Percentiles rank a stretch among this genome's conserved stretches.
Conservation (phyloP, 805 yeast species). For the Metschnikowia kofuensis region DNA sequence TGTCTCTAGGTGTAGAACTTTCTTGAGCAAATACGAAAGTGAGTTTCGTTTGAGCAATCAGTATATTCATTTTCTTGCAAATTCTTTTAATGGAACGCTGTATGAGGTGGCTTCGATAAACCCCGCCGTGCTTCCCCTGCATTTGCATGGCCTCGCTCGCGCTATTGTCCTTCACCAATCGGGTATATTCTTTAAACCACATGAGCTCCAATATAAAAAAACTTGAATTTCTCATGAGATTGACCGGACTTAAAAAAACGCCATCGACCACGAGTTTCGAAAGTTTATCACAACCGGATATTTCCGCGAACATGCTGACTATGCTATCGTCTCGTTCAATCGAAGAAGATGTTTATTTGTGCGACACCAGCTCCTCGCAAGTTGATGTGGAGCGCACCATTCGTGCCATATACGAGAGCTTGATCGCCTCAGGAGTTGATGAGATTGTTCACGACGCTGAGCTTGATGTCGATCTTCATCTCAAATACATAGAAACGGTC, state of each 20-base stretch:
- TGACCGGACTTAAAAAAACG: conserved; percentile 6
- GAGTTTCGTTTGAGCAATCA: no score
- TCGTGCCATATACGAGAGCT: conserved; percentile 27
- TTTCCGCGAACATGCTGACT: conserved; percentile 1
- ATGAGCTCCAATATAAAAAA: conserved; percentile 10
- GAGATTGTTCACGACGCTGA: conserved; percentile 9
- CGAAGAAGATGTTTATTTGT: conserved; percentile 21
- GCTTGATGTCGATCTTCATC: conserved; percentile 34
- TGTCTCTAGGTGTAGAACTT: no score
- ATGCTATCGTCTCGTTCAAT: conserved; percentile 15
- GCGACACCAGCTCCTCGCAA: conserved; percentile 39
- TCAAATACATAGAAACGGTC: conserved; percentile 39
- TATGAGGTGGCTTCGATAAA: neutral
- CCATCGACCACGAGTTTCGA: conserved; percentile 15
- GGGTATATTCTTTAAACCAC: conserved; percentile 4
- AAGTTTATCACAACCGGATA: conserved; percentile 12
- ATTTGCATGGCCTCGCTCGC: neutral
- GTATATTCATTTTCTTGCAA: no score
- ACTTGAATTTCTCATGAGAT: conserved; percentile 8
- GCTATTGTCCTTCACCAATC: conserved; percentile 7
- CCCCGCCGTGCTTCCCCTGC: no score
- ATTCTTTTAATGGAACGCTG: no score
- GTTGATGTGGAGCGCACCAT: conserved; percentile 28
- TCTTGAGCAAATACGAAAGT: neutral
- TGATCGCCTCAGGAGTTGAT: conserved; percentile 12